Evolutionary conservation across 345 rosid genomes (phyloP).

Genomic region (Hirschfeldia incana): DNA sequence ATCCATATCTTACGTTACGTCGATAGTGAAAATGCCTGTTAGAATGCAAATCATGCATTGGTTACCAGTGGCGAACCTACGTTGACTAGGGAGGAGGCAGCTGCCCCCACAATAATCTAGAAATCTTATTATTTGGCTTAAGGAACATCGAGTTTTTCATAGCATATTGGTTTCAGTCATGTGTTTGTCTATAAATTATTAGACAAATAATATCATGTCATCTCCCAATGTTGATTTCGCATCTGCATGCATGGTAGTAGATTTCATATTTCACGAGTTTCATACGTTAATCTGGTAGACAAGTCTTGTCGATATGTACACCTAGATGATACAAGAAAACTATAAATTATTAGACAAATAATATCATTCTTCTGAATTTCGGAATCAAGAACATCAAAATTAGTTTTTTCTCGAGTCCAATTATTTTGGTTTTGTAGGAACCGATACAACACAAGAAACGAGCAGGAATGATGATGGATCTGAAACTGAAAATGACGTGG

Average conservation of each 20-base stretch:
- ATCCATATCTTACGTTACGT: neutral
- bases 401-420: neutral
- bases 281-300: too few species aligned
- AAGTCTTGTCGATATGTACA: neutral
- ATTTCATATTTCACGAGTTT: neutral
- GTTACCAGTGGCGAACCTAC: too few species aligned
- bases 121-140: too few species aligned
- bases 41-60: too few species aligned
- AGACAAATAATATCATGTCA: too few species aligned
- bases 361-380: neutral
- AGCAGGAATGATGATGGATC: neutral
- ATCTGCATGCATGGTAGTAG: neutral
- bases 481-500: neutral
- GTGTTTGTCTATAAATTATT: too few species aligned
- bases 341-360: neutral
- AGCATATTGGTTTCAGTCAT: too few species aligned
- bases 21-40: neutral
- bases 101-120: too few species aligned
- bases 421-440: neutral
- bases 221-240: neutral
- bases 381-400: neutral
- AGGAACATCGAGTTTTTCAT: too few species aligned
- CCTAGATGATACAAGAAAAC: neutral
- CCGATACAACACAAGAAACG: neutral
- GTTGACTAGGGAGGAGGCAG: too few species aligned